These are phyloP conservation scores for Astrocystis sublimbata DNA, from an alignment of 495 filamentous ascomycete genomes.

Conservation along the genomic window DNA sequence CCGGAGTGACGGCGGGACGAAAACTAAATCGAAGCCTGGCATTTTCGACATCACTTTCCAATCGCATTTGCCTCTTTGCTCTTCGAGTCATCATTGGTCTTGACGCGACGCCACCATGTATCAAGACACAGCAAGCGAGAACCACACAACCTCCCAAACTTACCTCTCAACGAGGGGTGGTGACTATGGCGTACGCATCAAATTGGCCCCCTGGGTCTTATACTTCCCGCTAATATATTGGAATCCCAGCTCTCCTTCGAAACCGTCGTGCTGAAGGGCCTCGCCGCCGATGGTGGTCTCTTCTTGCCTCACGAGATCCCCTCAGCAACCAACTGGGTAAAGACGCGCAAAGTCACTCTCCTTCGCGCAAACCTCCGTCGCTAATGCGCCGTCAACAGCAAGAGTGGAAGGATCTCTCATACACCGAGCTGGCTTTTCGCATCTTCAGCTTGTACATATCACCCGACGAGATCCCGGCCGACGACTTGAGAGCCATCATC, in stretches of 20 bases:
- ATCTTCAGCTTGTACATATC: constrained; percentile 83
- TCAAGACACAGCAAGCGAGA: constrained; percentile 23
- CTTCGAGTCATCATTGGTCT: too few species aligned
- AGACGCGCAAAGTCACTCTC: background rate
- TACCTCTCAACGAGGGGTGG: constrained; percentile 82
- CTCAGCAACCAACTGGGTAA: constrained; percentile 57
- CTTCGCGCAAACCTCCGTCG: background rate
- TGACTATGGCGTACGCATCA: constrained; percentile 67
- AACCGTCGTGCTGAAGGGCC: constrained; percentile 84
- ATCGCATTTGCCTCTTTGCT: too few species aligned
- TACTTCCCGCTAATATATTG: background rate
- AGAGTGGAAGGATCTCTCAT: constrained; percentile 74
- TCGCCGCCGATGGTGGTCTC: constrained; percentile 84
- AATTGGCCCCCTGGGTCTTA: background rate
- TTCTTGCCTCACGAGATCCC: constrained; percentile 88
- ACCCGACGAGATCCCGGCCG: constrained; percentile 71
- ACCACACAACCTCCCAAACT: constrained; percentile 66
- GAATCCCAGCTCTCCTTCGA: constrained; percentile 80
- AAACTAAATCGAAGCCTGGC: background rate
- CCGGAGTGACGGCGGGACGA: background rate
- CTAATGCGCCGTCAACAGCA: constrained; percentile 29
- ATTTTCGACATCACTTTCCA: background rate
- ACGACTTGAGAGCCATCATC: constrained; percentile 80
- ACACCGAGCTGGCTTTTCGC: constrained; percentile 74
- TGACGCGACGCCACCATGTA: constrained; percentile 13